Evolutionary conservation across 805 yeast species (phyloP), one percentile per base, ranked within the genome.

Genomic region (Ogataea zsoltii): DNA sequence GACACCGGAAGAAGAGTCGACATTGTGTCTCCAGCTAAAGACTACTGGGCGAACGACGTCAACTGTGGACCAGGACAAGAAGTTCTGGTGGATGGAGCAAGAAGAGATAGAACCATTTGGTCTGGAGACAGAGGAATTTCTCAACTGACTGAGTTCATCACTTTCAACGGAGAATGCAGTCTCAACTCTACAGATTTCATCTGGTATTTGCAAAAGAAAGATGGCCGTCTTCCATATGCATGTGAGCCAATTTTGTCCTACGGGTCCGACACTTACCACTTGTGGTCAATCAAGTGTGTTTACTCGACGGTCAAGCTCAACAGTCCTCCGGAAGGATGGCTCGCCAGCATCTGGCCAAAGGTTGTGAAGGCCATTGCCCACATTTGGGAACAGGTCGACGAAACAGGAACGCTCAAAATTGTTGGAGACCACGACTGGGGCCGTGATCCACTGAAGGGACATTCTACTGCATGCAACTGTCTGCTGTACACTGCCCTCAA

Each of bases 61-160:
- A 37, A 37, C 16, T 37, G 40, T 13, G 40, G 40, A 17, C 32
- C 32, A 7, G 40, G 40, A 16, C 40, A 37, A 16, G 40, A 37
- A 26, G 40, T 37, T 14, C 40, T 37, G 15, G 40, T 37, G 10
- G 40, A 37, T 16, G 40, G 40, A 11, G 40, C 40, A 7, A 28
- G 40, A n/a, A 37, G 40, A 26, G 40, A 37, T 13, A 37, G 40
- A 26, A 37, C 40, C n/a, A 37, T 37, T 17, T 37, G 40, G 40
- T 37, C 40, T 15, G 40, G 40, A 16, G 40, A 37, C 40, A 25
- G 40, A 26, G 40, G 40, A 3, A 28, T 37, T 15, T 26, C 40
- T 6, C 40, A 37, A 16, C 25, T 37, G 32, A 37, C 40, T 3
- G 40, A 37, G 33, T 37, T 37, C 31, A 37, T 37, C 32, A 37